Evolutionary conservation across 108 stramenopile genomes (phyloP), one percentile per base, ranked within the genome.

Genomic region (Cyclostephanos invisitatus): DNA sequence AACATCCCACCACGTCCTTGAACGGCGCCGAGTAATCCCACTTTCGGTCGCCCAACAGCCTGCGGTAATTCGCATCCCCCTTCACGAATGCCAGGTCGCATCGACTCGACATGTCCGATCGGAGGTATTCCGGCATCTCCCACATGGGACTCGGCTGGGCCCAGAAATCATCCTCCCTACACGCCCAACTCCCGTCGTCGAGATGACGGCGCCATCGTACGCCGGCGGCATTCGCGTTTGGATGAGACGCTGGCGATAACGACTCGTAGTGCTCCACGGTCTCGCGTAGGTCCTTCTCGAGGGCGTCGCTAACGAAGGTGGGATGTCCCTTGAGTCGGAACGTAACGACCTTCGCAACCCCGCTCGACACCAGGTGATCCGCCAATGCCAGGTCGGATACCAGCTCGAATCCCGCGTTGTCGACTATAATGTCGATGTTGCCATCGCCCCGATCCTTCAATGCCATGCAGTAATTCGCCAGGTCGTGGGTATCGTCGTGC

Each of bases 371-470:
- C 36, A 98, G 81, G 68, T 92, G 80, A 54, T 97, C 90, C n/a
- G 95, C 97, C 24, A 97, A 67, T 44, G 92, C 89, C 24, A 98
- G 65, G 68, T 98, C 98, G 40, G 93, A 95, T 20, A 96, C 91
- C 47, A 98, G 74, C 60, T 98, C 98, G 85, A 97, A 97, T 0
- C 98, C 97, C 36, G 97, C 97, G 83, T 98, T 98, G 78, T 98
- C 97, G 10, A 97, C 95, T 68, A 98, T 92, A 57, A 98, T 93
- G 83, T 97, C 96, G 7, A 98, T 83, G 18, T 72, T 78, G 21
- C 91, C 90, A 15, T 82, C 92, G n/a, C 96, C 95, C 6, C 76
- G 80, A 14, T 62, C 64, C 18, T 72, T 78, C 29, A 96, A 68
- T 54, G 57, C 77, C 28, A 83, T 77, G 58, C 89, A 90, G 71